A percentile compares a stretch with the other conserved stretches of the same genome.
phyloP scores from a whole-genome alignment of 345 rosid genomes.

The Garcia nutans region DNA sequence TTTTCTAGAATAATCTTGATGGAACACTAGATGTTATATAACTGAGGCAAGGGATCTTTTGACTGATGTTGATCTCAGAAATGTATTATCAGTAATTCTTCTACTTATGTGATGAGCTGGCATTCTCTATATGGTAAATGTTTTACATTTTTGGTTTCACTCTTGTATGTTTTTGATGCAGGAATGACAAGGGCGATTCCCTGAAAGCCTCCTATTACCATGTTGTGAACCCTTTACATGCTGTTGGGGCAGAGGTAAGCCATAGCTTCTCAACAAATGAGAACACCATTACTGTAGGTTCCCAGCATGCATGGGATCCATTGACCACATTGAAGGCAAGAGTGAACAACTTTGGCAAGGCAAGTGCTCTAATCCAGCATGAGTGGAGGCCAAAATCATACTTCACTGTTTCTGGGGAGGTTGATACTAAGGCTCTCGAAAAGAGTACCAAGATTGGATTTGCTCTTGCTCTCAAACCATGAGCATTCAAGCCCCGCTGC shows the following conservation, averaged over 20 bases:
- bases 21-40: background rate
- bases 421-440: constrained; percentile 78
- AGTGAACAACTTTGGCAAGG: constrained; percentile 67
- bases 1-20: background rate
- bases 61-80: background rate
- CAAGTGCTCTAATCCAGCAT: constrained; percentile 81
- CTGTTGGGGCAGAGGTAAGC: constrained; percentile 81
- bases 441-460: constrained; percentile 85
- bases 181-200: constrained; percentile 79
- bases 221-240: constrained; percentile 52
- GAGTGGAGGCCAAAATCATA: constrained; percentile 84
- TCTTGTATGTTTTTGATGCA: constrained; percentile 23
- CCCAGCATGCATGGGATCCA: constrained; percentile 73
- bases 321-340: constrained; percentile 74
- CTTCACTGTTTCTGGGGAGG: constrained; percentile 79
- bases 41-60: background rate
- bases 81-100: background rate
- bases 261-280: constrained; percentile 73
- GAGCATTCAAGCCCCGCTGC: constrained; percentile 8
- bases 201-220: constrained; percentile 78
- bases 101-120: background rate
- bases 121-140: background rate
- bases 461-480: constrained; percentile 85
- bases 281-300: constrained; percentile 70
- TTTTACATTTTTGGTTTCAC: background rate